These are phyloP conservation scores for Paraphaeosphaeria sporulosa DNA, from an alignment of 2,329 filamentous ascomycete species.

Conservation along the genomic window DNA sequence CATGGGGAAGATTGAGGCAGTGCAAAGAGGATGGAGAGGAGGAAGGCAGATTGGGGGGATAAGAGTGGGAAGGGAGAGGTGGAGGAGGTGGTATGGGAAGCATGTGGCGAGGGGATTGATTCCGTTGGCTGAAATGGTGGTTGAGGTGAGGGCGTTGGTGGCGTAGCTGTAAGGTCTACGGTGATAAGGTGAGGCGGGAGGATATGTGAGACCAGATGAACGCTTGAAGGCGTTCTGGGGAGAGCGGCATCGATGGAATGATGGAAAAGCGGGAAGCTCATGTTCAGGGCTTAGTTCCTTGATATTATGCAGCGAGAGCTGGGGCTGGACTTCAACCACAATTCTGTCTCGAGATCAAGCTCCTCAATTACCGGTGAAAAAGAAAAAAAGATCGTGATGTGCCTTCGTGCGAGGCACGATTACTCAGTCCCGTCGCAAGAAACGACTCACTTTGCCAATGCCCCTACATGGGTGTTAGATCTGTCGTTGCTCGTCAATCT, in stretches of 20 bases:
- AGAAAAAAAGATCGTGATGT: not conserved
- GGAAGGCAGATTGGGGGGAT: not conserved
- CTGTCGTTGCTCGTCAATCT: not conserved
- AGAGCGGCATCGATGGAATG: too few species aligned
- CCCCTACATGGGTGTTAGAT: not conserved
- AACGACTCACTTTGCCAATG: not conserved
- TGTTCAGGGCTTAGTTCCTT: too few species aligned
- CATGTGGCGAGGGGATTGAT: not conserved
- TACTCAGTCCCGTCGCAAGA: not conserved
- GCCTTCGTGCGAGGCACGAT: not conserved
- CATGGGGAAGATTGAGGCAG: not conserved
- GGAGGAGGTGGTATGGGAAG: not conserved
- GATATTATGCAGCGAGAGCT: too few species aligned
- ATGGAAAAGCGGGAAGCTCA: too few species aligned
- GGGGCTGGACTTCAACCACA: too few species aligned
- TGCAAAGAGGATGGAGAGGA: not conserved
- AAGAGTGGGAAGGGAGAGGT: not conserved
- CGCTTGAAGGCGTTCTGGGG: too few species aligned
- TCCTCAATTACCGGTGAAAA: not conserved
- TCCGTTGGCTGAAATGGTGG: not conserved
- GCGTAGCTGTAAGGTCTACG: not conserved
- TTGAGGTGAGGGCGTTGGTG: not conserved
- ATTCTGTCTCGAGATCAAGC: not conserved
- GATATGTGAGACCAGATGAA: too few species aligned
- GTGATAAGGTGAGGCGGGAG: not conserved